A percentile compares a stretch with the other conserved stretches of the same genome.
These are phyloP conservation scores for Tylopilus felleus DNA, from an alignment of 768 basidiomycete species.

Conservation along the genomic window DNA sequence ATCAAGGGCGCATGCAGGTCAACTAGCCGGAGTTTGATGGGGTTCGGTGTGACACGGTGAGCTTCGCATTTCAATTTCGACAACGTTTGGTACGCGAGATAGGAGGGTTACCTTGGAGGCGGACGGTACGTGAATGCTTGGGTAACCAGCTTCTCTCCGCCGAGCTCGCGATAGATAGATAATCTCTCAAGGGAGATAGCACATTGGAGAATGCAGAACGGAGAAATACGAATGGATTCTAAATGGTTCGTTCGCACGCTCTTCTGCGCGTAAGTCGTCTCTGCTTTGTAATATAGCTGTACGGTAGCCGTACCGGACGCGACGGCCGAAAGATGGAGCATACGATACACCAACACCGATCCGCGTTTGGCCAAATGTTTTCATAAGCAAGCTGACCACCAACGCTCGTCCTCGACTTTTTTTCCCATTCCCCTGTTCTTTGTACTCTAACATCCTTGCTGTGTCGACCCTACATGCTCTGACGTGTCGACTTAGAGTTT, in stretches of 20 bases:
- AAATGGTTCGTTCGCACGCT: too few relatives aligned
- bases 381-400: background rate
- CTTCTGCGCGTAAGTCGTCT: background rate
- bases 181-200: background rate
- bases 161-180: background rate
- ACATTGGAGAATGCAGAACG: background rate
- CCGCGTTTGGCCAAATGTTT: background rate
- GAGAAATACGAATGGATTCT: background rate
- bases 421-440: background rate
- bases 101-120: background rate
- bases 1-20: too few relatives aligned
- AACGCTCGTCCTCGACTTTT: background rate
- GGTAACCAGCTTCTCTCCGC: background rate
- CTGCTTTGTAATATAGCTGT: background rate
- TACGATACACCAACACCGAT: background rate
- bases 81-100: background rate
- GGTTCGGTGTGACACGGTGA: background rate
- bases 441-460: background rate
- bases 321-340: background rate
- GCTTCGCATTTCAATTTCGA: background rate
- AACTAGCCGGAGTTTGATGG: too few relatives aligned
- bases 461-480: background rate
- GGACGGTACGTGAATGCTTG: background rate
- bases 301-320: background rate
- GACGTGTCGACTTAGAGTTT: background rate